Conservation (phyloP, 164 flowering plant species). For the grape (Vitis vinifera) region DNA sequence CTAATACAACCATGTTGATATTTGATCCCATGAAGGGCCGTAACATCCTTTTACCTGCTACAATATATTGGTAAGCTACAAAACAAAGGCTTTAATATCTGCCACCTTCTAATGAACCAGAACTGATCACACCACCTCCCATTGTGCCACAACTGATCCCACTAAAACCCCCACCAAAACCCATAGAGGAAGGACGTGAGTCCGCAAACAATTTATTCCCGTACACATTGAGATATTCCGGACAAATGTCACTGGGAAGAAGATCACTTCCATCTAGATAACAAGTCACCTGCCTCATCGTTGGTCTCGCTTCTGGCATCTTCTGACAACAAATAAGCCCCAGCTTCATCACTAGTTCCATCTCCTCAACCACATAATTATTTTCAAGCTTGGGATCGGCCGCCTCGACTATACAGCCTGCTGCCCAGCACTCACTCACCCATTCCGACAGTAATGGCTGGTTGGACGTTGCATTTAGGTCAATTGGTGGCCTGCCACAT, state of each 20-base stretch:
- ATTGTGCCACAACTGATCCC: too few relatives aligned
- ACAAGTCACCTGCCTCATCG: constrained; percentile 7
- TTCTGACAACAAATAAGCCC: constrained; percentile 5
- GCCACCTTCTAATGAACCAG: constrained; percentile 3
- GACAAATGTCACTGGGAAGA: too few relatives aligned
- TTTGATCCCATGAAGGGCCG: too few relatives aligned
- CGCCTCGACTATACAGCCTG: not conserved
- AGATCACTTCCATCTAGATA: too few relatives aligned
- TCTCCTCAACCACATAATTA: constrained; percentile 2
- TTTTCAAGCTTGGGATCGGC: constrained; percentile 4
- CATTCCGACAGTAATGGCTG: constrained; percentile 3
- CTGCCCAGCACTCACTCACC: constrained; percentile 4
- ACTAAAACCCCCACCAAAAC: too few relatives aligned
- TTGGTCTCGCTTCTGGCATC: constrained; percentile 3
- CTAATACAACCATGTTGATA: too few relatives aligned
- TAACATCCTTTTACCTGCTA: too few relatives aligned
- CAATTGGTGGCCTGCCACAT: not conserved
- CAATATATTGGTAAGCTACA: too few relatives aligned
- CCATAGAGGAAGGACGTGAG: too few relatives aligned
- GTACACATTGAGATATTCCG: too few relatives aligned
- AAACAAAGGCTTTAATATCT: too few relatives aligned
- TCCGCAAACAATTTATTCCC: too few relatives aligned
- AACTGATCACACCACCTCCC: constrained; percentile 5
- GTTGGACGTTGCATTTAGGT: not conserved
- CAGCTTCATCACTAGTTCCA: constrained; percentile 8